Percentiles rank a stretch among this genome's conserved stretches.
phyloP scores from a whole-genome alignment of 1,284 basidiomycete species.

The Moniliella sp. region DNA sequence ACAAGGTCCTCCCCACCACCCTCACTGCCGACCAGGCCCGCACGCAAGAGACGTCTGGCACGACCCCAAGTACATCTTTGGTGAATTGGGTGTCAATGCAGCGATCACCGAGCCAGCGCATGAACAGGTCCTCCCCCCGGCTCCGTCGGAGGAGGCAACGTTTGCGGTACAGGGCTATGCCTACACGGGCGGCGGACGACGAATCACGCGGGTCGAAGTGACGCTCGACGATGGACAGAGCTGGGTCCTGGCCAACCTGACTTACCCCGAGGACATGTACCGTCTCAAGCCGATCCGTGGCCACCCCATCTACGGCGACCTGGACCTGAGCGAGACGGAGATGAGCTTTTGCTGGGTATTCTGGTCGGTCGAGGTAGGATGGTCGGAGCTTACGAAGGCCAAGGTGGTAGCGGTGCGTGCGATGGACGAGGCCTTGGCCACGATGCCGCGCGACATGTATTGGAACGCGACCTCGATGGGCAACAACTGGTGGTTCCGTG shows the following conservation, averaged over 20 bases:
- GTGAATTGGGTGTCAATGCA: constrained; percentile 47
- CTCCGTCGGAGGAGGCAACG: constrained; percentile 1
- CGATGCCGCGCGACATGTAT: constrained; percentile 42
- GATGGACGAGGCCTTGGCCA: constrained; percentile 42
- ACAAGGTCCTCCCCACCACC: constrained; percentile 46
- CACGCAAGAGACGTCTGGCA: constrained; percentile 46
- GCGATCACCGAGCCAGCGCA: constrained; percentile 46
- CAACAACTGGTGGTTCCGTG: constrained; percentile 45
- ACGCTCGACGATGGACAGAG: constrained; percentile 43
- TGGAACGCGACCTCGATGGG: constrained; percentile 43
- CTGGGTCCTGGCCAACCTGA: constrained; percentile 41
- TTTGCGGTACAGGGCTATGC: constrained; percentile 41
- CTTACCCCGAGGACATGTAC: constrained; percentile 44
- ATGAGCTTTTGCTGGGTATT: constrained; percentile 49
- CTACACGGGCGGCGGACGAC: constrained; percentile 47
- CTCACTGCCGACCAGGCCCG: constrained; percentile 44
- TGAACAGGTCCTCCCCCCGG: constrained; percentile 38
- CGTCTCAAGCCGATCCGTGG: constrained; percentile 33
- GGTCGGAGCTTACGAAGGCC: constrained; percentile 35
- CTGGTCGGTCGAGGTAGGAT: constrained; percentile 40
- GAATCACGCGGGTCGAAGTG: constrained; percentile 45
- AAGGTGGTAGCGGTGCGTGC: constrained; percentile 41
- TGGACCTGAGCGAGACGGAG: constrained; percentile 42
- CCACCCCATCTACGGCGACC: constrained; percentile 32
- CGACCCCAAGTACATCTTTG: constrained; percentile 40